phyloP scores from a whole-genome alignment of 148 eudicot genomes.

The Vaccinium myrtillus region DNA sequence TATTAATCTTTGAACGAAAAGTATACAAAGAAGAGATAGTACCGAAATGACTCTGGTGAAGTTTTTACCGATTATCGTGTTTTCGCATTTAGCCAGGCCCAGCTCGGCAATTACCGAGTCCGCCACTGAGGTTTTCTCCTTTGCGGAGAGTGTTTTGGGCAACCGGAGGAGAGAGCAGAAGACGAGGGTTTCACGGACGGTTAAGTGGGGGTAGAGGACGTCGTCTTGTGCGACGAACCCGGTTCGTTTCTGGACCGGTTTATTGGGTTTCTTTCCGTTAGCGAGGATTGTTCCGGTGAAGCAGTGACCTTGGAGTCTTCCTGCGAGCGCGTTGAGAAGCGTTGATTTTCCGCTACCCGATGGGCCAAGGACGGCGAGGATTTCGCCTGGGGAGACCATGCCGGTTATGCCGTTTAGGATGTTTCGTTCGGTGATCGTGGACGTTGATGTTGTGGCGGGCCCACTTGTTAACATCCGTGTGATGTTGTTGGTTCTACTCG shows the following conservation, averaged over 20 bases:
- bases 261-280: conserved; percentile 47
- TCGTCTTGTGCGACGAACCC: conserved; percentile 94
- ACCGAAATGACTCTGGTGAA: no score
- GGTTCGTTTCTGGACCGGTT: conserved; percentile 42
- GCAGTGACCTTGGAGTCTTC: conserved; percentile 42
- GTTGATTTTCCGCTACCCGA: conserved; percentile 98
- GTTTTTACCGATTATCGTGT: conserved; percentile 62
- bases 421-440: conserved; percentile 38
- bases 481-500: conserved; percentile 10
- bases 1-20: neutral
- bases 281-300: conserved; percentile 62
- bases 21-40: no score
- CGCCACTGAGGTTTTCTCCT: conserved; percentile 40
- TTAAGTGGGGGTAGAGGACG: conserved; percentile 69
- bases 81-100: conserved; percentile 55
- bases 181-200: conserved; percentile 75
- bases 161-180: conserved; percentile 66
- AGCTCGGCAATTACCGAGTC: conserved; percentile 60
- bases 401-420: conserved; percentile 71
- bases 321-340: conserved; percentile 65
- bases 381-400: conserved; percentile 68
- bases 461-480: conserved; percentile 25
- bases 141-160: conserved; percentile 36
- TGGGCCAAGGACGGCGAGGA: conserved; percentile 87
- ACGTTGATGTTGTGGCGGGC: conserved; percentile 17